A percentile compares a stretch with the other conserved stretches of the same genome.
Evolutionary conservation across 2,329 filamentous ascomycete genomes (phyloP).

Genomic region (Cladophialophora carrionii): DNA sequence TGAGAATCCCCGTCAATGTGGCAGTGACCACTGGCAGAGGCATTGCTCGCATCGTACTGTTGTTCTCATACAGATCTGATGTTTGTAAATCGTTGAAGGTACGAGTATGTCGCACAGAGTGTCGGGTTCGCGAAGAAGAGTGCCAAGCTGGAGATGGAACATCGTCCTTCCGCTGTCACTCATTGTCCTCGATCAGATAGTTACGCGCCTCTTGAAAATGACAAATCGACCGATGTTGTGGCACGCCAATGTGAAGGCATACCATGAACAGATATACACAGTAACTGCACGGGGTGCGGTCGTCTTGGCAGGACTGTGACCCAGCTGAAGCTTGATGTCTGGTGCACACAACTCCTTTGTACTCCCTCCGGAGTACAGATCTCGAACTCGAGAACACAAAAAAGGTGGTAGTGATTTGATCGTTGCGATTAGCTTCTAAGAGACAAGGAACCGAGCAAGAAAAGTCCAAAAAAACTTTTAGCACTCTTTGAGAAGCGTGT

Average conservation of each 20-base stretch:
- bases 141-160: no score
- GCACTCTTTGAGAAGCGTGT: constrained; percentile 84
- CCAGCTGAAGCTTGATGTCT: not conserved
- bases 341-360: not conserved
- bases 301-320: not conserved
- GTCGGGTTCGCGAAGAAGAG: no score
- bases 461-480: constrained; percentile 64
- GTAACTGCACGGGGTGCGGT: no score
- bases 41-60: not conserved
- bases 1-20: no score
- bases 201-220: no score
- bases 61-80: not conserved
- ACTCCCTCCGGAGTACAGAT: no score
- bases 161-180: no score
- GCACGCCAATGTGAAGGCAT: no score
- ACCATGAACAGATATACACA: not conserved
- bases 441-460: not conserved
- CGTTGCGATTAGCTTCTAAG: not conserved
- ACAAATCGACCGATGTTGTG: no score
- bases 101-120: no score
- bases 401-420: not conserved
- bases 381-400: not conserved
- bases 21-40: not conserved
- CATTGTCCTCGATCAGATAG: no score
- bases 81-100: not conserved